Evolutionary conservation across 108 stramenopile species (phyloP).

Genomic region (Fistulifera pelliculosa): DNA sequence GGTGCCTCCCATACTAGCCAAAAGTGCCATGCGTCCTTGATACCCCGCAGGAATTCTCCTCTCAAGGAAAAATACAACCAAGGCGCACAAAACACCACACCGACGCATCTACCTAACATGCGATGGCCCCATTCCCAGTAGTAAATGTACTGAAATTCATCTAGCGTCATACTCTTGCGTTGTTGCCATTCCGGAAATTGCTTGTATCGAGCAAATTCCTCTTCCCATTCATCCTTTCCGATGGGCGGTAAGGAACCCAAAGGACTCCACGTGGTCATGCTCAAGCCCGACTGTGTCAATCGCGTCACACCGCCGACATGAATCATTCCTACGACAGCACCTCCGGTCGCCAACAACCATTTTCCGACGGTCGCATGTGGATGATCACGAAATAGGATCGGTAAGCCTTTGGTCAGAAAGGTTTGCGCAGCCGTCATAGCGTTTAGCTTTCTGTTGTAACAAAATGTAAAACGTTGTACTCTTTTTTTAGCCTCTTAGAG

Average conservation of each 20-base stretch:
- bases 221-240: constrained; percentile 81
- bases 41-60: constrained; percentile 78
- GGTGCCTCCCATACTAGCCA: constrained; percentile 92
- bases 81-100: constrained; percentile 79
- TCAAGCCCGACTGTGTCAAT: constrained; percentile 91
- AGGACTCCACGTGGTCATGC: constrained; percentile 97
- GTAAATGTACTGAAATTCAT: constrained; percentile 98
- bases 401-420: not conserved
- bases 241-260: constrained; percentile 80
- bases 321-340: constrained; percentile 91
- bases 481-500: no score
- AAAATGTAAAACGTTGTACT: no score
- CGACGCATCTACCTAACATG: constrained; percentile 93
- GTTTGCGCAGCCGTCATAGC: no score
- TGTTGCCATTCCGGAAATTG: constrained; percentile 94
- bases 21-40: constrained; percentile 62
- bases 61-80: constrained; percentile 77
- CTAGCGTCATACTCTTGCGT: constrained; percentile 89
- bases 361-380: constrained; percentile 74
- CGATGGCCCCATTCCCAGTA: constrained; percentile 98
- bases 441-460: no score
- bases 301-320: constrained; percentile 97
- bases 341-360: constrained; percentile 88
- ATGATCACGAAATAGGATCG: constrained; percentile 14
- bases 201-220: constrained; percentile 96